Conservation (phyloP, 768 basidiomycete species). For the Mycena maculata region DNA sequence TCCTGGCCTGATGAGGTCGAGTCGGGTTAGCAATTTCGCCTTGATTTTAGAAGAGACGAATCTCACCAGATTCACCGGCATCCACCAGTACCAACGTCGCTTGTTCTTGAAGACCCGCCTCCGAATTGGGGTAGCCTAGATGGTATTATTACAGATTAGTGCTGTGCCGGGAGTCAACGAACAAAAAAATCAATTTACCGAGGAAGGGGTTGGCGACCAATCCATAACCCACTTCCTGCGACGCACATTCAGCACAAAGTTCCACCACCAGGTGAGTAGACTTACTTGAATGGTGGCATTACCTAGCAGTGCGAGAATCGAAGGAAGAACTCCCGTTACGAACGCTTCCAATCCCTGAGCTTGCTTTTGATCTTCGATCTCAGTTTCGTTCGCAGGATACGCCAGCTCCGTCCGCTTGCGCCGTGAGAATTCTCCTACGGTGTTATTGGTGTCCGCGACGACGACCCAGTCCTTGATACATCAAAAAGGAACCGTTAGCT, state of each 20-base stretch:
- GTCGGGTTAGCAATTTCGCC: too few species aligned
- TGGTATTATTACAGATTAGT: conserved; percentile 13
- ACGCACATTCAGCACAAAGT: neutral
- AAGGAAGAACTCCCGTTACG: neutral
- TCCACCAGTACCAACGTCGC: conserved; percentile 14
- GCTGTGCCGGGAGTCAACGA: conserved; percentile 1
- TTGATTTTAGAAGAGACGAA: neutral
- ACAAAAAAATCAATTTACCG: conserved; percentile 9
- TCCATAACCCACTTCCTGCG: conserved; percentile 19
- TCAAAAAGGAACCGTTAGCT: neutral
- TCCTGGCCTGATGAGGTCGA: conserved; percentile 13
- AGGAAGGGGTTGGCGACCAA: conserved; percentile 22
- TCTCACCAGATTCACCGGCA: conserved; percentile 24
- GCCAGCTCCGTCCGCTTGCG: conserved; percentile 2
- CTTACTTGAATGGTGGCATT: conserved; percentile 23
- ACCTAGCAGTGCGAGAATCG: conserved; percentile 5
- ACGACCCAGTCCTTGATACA: conserved; percentile 20
- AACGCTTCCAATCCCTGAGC: conserved; percentile 1
- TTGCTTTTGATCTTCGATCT: neutral
- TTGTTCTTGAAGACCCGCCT: conserved; percentile 18
- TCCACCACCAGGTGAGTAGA: neutral
- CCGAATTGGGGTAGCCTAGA: conserved; percentile 9
- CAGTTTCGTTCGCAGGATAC: conserved; percentile 20
- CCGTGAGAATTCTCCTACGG: conserved; percentile 6
- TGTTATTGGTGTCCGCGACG: conserved; percentile 18